A percentile compares a stretch with the other conserved stretches of the same genome.
phyloP scores from a whole-genome alignment of 768 basidiomycete genomes.

The Psilocybe sp. region DNA sequence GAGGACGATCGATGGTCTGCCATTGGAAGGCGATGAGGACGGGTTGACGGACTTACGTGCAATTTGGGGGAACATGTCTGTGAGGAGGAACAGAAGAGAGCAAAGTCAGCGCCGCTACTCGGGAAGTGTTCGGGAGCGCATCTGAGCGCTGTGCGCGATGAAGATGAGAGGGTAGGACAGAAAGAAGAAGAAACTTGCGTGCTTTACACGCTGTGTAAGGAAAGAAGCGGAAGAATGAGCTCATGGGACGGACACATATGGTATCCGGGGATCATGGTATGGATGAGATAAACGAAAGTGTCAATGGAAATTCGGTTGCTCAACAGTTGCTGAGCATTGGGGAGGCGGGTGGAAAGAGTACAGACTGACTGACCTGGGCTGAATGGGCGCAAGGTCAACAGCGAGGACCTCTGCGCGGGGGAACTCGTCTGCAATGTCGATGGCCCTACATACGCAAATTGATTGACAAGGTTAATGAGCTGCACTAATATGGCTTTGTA shows the following conservation, averaged over 20 bases:
- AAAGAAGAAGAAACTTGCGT: no score
- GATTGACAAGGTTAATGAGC: conserved; percentile 3
- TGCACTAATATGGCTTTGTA: background rate
- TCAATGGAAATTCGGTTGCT: no score
- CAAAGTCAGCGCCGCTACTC: conserved; percentile 5
- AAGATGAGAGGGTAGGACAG: no score
- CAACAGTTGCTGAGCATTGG: no score
- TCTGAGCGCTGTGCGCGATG: no score
- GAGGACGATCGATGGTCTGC: background rate
- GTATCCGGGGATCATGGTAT: no score
- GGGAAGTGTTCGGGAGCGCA: conserved; percentile 22
- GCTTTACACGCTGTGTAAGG: no score
- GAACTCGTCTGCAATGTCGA: conserved; percentile 74
- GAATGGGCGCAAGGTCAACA: conserved; percentile 70
- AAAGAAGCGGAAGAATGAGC: no score
- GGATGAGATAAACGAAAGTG: no score
- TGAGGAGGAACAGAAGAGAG: conserved; percentile 2
- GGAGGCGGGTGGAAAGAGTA: no score
- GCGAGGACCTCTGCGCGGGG: conserved; percentile 64
- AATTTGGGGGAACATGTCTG: conserved; percentile 66
- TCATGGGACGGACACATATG: no score
- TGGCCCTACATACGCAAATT: conserved; percentile 44
- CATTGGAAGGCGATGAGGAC: background rate
- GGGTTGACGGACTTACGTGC: conserved; percentile 52
- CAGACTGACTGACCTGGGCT: conserved; percentile 49